Conservation (phyloP, 345 rosid species). For the Lepidium aucheri region DNA sequence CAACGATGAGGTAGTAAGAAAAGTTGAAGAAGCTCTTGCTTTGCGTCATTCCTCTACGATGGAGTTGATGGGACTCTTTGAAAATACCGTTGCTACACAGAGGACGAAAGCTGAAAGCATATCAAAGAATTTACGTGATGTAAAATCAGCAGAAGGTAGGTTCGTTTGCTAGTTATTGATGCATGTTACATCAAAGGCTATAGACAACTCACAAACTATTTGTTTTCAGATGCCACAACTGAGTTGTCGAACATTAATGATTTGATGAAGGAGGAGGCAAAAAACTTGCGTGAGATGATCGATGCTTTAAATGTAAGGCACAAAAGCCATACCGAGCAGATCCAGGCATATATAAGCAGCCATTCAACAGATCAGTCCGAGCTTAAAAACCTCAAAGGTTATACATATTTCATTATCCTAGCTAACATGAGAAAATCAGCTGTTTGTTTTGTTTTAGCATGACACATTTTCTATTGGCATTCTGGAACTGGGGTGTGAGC, state of each 20-base stretch:
- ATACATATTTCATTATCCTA: conserved; percentile 1
- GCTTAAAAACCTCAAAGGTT: conserved; percentile 75
- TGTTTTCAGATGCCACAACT: conserved; percentile 42
- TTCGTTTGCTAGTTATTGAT: conserved; percentile 15
- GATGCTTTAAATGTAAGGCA: conserved; percentile 62
- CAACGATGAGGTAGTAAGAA: conserved; percentile 36
- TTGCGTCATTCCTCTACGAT: conserved; percentile 52
- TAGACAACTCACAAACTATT: neutral
- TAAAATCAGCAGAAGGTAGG: conserved; percentile 61
- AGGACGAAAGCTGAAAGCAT: conserved; percentile 50
- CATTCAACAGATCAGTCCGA: conserved; percentile 61
- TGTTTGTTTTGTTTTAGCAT: neutral
- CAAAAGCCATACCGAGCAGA: conserved; percentile 40
- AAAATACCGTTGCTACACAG: conserved; percentile 55
- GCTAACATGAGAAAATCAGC: neutral
- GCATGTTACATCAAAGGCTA: neutral
- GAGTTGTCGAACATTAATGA: conserved; percentile 62
- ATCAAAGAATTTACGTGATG: conserved; percentile 34
- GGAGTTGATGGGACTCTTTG: conserved; percentile 62
- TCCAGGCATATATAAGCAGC: conserved; percentile 40
- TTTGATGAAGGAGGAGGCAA: conserved; percentile 78
- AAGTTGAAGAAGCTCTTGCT: conserved; percentile 58
- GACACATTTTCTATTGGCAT: neutral
- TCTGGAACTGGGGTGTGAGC: neutral
- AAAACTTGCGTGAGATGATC: conserved; percentile 47